A percentile compares a stretch with the other conserved stretches of the same genome.
Conservation (phyloP, 371 early-diverging fungal species). For the Dichotomocladium elegans region DNA sequence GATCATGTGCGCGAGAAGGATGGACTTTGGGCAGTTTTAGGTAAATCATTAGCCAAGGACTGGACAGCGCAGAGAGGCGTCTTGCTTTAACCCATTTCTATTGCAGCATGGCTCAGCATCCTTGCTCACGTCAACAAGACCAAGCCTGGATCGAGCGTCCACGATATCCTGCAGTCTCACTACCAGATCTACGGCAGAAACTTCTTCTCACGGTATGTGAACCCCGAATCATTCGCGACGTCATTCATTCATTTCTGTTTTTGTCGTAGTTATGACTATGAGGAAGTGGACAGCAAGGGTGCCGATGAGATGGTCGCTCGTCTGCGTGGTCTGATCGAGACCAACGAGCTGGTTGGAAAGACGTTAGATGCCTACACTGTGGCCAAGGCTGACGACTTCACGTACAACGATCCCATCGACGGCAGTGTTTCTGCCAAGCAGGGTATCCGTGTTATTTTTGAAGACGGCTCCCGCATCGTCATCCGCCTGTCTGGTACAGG, state of each 20-base stretch:
- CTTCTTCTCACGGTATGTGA: constrained; percentile 82
- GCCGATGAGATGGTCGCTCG: constrained; percentile 79
- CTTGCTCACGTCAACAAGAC: constrained; percentile 72
- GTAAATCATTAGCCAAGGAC: constrained; percentile 25
- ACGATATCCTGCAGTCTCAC: constrained; percentile 77
- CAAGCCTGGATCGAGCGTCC: constrained; percentile 53
- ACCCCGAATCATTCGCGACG: too few species aligned
- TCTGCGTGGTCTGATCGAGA: constrained; percentile 54
- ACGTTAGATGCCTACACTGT: constrained; percentile 64
- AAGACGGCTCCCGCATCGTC: constrained; percentile 87
- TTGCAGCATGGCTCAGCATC: constrained; percentile 89
- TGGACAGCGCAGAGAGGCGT: too few species aligned
- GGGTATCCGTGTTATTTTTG: constrained; percentile 89
- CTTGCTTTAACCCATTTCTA: not conserved
- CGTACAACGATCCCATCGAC: constrained; percentile 93
- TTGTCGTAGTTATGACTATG: constrained; percentile 94
- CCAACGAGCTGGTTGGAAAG: constrained; percentile 52
- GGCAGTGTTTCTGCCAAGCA: constrained; percentile 82
- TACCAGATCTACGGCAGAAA: constrained; percentile 89
- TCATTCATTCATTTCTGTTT: too few species aligned
- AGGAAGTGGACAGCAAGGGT: constrained; percentile 84
- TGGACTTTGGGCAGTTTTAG: constrained; percentile 95
- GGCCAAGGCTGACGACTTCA: constrained; percentile 81
- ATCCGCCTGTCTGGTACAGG: constrained; percentile 95
- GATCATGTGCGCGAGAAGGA: constrained; percentile 99